Conservation (phyloP, 768 basidiomycete genomes). For the Suillus ampliporus region DNA sequence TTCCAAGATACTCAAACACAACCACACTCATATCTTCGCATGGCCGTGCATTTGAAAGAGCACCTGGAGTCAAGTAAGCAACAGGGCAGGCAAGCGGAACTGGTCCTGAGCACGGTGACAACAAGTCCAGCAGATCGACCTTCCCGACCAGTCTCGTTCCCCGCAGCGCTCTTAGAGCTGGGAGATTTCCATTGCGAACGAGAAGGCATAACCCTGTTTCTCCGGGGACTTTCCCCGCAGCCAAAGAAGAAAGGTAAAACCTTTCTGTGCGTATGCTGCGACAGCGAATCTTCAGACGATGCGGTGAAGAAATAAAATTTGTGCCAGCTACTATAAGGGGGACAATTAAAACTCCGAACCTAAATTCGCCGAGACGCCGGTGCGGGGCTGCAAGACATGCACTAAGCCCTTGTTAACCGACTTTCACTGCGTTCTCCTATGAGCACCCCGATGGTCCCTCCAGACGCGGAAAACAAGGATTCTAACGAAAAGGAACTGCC, state of each 20-base stretch:
- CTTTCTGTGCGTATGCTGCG: slow-evolving; percentile 82
- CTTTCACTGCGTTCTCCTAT: slow-evolving; percentile 5
- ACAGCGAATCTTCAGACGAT: slow-evolving; percentile 84
- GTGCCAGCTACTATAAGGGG: slow-evolving; percentile 4
- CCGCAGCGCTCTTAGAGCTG: slow-evolving; percentile 75
- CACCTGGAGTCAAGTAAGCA: slow-evolving; percentile 43
- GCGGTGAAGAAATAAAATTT: slow-evolving; percentile 36
- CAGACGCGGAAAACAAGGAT: slow-evolving; percentile 5
- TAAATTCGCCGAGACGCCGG: slow-evolving; percentile 14
- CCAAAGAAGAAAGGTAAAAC: slow-evolving; percentile 48
- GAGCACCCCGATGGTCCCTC: slow-evolving; percentile 7
- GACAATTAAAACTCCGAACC: slow-evolving; percentile 12
- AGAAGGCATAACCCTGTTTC: slow-evolving; percentile 70
- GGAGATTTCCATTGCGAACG: slow-evolving; percentile 70
- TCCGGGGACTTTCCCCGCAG: slow-evolving; percentile 98
- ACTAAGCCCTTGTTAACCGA: slow-evolving; percentile 5
- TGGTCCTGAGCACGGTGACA: slow-evolving; percentile 22
- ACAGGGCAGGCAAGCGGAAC: slow-evolving; percentile 64
- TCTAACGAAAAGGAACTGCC: not conserved
- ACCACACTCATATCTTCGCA: slow-evolving; percentile 81
- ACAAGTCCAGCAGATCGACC: slow-evolving; percentile 47
- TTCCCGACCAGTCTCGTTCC: slow-evolving; percentile 54
- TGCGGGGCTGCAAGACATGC: not conserved
- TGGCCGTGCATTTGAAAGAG: slow-evolving; percentile 49
- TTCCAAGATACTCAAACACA: slow-evolving; percentile 50